Evolutionary conservation across 2,329 filamentous ascomycete genomes (phyloP), one percentile per base, ranked within the genome.

Genomic region (Magnaporthiopsis poae): DNA sequence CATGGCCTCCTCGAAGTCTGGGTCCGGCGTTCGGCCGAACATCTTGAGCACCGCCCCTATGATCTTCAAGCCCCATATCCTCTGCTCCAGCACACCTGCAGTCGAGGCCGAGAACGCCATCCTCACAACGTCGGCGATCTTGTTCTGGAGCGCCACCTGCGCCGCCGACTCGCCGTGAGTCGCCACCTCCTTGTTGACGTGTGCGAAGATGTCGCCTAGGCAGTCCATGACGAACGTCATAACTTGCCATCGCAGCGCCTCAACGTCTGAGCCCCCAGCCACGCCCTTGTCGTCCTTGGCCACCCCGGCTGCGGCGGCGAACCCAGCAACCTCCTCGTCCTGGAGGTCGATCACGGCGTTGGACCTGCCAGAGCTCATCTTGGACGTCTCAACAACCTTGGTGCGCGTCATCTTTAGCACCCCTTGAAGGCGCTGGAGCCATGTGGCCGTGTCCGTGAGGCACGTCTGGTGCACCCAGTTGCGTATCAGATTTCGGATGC

Each of bases 61-160:
- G 66, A 99, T 96, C 75, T 93, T 93, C 69, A 99, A 79, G 33
- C 95, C 95, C 82, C 92, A 92, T 59, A 99, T 89, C 33, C 95
- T 86, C 67, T 99, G 83, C 73, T 96, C 90, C 31, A 96, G 85
- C 0, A 99, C 93, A 70, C 90, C 91, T 2, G 94, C 94, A 0
- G 95, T 99, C 0, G 94, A 98, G 0, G 95, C 95, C 13, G 95
- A 97, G 77, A 99, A 99, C 0, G 95, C 94, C 84, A 98, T 96
- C 64, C 92, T 88, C 67, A 99, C 92, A 31, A 99, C 91, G 75
- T 99, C 95, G 3, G 91, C 93, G 66, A 99, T 86, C 73, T 87
- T 89, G 68, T 86, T 85, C 76, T 99, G 93, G 33, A 99, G 80
- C 5, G 90, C 91, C 62, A 84, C 78, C 73, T 96, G 90, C 5